phyloP scores from a whole-genome alignment of 495 filamentous ascomycete genomes.

The Penicillium canariense region DNA sequence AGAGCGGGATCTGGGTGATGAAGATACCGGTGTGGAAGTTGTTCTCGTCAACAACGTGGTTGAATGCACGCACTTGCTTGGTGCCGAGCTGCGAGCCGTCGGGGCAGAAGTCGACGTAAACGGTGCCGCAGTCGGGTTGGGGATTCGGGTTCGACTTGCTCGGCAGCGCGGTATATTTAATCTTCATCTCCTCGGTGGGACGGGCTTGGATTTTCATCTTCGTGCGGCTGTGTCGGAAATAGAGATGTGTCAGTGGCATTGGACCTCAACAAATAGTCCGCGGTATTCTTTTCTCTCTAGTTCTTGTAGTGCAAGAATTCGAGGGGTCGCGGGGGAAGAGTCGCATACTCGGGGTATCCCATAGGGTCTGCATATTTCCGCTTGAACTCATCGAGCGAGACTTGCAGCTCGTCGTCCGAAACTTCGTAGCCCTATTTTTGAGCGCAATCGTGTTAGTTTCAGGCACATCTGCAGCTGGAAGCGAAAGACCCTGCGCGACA shows the following conservation, averaged over 20 bases:
- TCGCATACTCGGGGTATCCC: conserved; percentile 67
- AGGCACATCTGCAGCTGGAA: not conserved
- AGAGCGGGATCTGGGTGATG: conserved; percentile 76
- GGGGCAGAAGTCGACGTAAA: conserved; percentile 89
- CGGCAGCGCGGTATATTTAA: conserved; percentile 70
- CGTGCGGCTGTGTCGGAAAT: conserved; percentile 58
- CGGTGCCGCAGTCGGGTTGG: conserved; percentile 70
- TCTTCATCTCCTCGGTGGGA: conserved; percentile 77
- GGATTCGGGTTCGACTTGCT: conserved; percentile 64
- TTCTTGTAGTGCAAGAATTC: not conserved
- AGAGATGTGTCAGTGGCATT: conserved; percentile 27
- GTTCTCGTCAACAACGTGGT: conserved; percentile 69
- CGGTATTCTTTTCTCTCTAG: not conserved
- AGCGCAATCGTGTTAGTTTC: conserved; percentile 17
- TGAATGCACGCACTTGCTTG: conserved; percentile 86
- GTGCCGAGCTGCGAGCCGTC: conserved; percentile 73
- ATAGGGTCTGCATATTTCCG: conserved; percentile 61
- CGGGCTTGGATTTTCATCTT: conserved; percentile 83
- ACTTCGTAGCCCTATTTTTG: conserved; percentile 79
- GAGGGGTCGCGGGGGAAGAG: not conserved
- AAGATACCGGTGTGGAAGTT: conserved; percentile 88
- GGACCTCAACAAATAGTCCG: not conserved
- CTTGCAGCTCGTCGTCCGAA: conserved; percentile 80
- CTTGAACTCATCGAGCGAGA: conserved; percentile 75
- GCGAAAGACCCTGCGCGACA: not conserved